These are phyloP conservation scores for Diaporthe amygdali DNA, from an alignment of 2,329 filamentous ascomycete species.

Conservation along the genomic window DNA sequence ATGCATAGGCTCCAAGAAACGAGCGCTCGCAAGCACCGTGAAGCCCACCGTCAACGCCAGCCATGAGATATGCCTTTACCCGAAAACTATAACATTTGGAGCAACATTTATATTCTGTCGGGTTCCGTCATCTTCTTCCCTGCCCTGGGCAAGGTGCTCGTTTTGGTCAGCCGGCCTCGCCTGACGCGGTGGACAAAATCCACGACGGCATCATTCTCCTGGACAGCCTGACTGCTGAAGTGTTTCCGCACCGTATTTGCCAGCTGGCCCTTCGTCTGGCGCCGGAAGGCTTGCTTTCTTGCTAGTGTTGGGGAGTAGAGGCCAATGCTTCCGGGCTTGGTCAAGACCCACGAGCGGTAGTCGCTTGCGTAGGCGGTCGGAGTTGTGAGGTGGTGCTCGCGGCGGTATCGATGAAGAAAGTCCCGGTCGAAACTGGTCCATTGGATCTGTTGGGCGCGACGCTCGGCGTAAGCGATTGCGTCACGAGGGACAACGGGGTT, in stretches of 20 bases:
- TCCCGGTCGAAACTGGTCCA: slow-evolving; percentile 73
- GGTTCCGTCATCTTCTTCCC: slow-evolving; percentile 31
- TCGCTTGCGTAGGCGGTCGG: slow-evolving; percentile 72
- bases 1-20: slow-evolving; percentile 1
- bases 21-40: neutral
- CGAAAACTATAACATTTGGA: neutral
- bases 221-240: slow-evolving; percentile 80
- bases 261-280: slow-evolving; percentile 75
- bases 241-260: slow-evolving; percentile 78
- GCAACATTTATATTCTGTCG: slow-evolving; percentile 22
- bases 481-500: slow-evolving; percentile 14
- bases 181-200: slow-evolving; percentile 77
- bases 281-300: slow-evolving; percentile 64
- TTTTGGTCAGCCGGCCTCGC: slow-evolving; percentile 54
- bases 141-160: slow-evolving; percentile 31
- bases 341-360: slow-evolving; percentile 66
- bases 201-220: slow-evolving; percentile 83
- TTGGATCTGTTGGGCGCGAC: slow-evolving; percentile 51
- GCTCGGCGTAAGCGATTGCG: slow-evolving; percentile 18
- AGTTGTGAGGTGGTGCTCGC: slow-evolving; percentile 73
- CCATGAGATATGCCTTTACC: neutral
- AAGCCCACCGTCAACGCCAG: neutral
- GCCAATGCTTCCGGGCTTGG: slow-evolving; percentile 68
- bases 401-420: slow-evolving; percentile 76
- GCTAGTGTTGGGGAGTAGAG: slow-evolving; percentile 79